These are phyloP conservation scores for Phlebiopsis gigantea DNA, from an alignment of 768 basidiomycete species.

Conservation along the genomic window DNA sequence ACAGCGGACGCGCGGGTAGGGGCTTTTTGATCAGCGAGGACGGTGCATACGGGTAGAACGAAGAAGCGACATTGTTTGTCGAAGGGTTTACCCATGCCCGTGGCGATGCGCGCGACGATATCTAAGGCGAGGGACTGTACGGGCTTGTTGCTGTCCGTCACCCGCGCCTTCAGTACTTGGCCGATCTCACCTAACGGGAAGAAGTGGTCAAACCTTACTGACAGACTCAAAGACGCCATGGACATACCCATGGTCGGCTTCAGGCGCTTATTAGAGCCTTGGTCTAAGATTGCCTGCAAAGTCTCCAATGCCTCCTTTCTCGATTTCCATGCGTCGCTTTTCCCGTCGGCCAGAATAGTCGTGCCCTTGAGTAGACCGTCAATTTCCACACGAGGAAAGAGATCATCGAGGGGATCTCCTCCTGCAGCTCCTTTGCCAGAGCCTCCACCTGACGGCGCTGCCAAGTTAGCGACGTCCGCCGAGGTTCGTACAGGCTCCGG, in stretches of 20 bases:
- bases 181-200: constrained; percentile 74
- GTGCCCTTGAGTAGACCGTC: constrained; percentile 82
- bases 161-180: constrained; percentile 79
- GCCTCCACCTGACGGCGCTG: constrained; percentile 35
- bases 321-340: constrained; percentile 94
- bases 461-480: constrained; percentile 60
- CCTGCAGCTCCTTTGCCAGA: constrained; percentile 32
- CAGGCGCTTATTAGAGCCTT: constrained; percentile 86
- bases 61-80: constrained; percentile 84
- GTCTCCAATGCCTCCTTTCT: constrained; percentile 93
- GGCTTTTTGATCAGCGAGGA: constrained; percentile 90
- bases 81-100: constrained; percentile 93
- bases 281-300: constrained; percentile 79
- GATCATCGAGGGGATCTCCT: constrained; percentile 80
- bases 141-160: constrained; percentile 90
- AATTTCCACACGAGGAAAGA: constrained; percentile 93
- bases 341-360: constrained; percentile 74
- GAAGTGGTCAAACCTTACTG: background rate
- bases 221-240: background rate
- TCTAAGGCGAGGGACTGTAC: constrained; percentile 90
- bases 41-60: constrained; percentile 69
- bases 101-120: constrained; percentile 83
- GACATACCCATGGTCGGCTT: constrained; percentile 82
- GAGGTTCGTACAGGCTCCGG: constrained; percentile 79
- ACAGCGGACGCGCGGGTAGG: constrained; percentile 75